Base-by-base conservation (phyloP, 1,284 basidiomycete species). In the Sanghuangporus sanghuang region DNA sequence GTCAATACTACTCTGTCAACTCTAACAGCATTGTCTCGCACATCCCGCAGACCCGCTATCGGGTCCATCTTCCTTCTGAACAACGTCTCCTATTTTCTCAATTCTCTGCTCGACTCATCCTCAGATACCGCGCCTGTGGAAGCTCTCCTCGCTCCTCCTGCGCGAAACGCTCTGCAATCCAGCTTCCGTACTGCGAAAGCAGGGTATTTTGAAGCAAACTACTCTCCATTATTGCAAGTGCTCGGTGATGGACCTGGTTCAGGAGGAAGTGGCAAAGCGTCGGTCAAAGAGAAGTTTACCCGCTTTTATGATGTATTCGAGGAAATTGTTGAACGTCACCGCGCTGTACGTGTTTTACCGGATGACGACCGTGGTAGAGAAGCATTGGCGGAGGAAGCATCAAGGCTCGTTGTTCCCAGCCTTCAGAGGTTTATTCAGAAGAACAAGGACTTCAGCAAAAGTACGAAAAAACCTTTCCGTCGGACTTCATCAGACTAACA, bases 361-460 rank as follows among this genome's bases (percentile, higher is more conserved):
- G 89, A 90, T 46, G 90, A 92, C 68, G 75, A 75, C 8, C 82
- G 83, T 2, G 83, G 79, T 16, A 77, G 83, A 66, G 81, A 77
- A 67, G 78, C 77, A 48, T 73, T 92, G 32, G 81, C 78, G 54
- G 89, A 90, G 48, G 91, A 92, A 72, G 85, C 86, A 2, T 82
- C 87, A 27, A 89, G 86, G 74, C 77, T 93, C 7, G 85, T 92
- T 21, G 82, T 92, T 9, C 89, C 90, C 21, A 83, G 82, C 40
- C 75, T 93, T 67, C 82, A 88, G 72, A 75, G 84, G 64, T 92
- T 92, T 71, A 83, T 82, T 64, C 86, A 88, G 73, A 87, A 86
- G 71, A 85, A 89, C 68, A 91, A 89, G 72, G 90, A 92, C 67
- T 91, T 92, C 69, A 91, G 89, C 73, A 91, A 90, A 77, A 90